Evolutionary conservation across 2,329 filamentous ascomycete species (phyloP).

Genomic region (Sarocladiaceae sp.): DNA sequence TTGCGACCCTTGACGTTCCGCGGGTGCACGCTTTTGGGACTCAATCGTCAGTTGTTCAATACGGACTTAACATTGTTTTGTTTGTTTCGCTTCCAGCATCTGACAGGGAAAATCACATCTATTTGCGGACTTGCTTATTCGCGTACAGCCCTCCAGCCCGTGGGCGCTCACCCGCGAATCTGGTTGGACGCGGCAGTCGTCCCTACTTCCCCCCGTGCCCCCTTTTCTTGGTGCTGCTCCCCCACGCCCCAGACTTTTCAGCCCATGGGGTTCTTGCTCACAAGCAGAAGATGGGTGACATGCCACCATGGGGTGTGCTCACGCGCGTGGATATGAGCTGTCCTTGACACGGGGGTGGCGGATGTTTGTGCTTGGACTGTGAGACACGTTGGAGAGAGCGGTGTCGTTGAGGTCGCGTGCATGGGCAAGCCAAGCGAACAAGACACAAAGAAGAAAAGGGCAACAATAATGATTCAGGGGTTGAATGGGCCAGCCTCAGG

Average conservation of each 20-base stretch:
- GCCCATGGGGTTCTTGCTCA: slow-evolving; percentile 1
- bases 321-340: neutral
- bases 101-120: neutral
- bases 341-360: neutral
- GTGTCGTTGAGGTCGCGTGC: neutral
- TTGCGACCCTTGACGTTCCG: neutral
- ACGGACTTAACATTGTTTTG: no score
- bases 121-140: neutral
- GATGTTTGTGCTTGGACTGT: neutral
- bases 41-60: no score
- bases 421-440: neutral
- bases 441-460: neutral
- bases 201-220: neutral
- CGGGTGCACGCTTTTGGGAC: neutral
- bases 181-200: slow-evolving; percentile 4
- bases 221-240: neutral
- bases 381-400: slow-evolving; percentile 1
- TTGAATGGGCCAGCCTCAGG: neutral
- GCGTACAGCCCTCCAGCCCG: neutral
- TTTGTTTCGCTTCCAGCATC: neutral
- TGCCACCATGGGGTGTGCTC: neutral
- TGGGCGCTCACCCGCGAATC: neutral
- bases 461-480: neutral
- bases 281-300: neutral
- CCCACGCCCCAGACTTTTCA: slow-evolving; percentile 9